Base-by-base conservation (phyloP, 2,329 filamentous ascomycete species). In the Nigrospora sphaerica region DNA sequence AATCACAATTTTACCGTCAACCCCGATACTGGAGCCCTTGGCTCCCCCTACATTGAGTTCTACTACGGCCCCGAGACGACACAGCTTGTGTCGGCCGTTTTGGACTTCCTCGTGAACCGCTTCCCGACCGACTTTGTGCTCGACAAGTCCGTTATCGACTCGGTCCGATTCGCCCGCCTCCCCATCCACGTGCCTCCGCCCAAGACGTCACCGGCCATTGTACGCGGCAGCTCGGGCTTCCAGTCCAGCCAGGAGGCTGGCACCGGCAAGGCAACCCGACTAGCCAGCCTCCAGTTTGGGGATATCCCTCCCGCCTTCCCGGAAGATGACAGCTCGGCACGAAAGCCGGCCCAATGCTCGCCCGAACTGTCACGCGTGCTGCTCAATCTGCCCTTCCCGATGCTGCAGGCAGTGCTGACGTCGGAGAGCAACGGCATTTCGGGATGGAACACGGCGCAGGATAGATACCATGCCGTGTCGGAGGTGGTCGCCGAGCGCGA, bases 231-330 rank as follows among this genome's bases (percentile, higher is more conserved):
- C 9, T 61, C 61, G 3, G 60, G 65, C 17, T 63, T 65, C 9
- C 37, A 42, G 19, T 5, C 36, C n/a, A 19, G 19, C 36, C 42
- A 48, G 39, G 6, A 57, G 37, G 32, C 44, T 44, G 35, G 54
- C 39, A 62, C 57, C 43, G 59, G 58, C 9, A 71, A 66, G 44
- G 63, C 79, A 43, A 72, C 74, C 35, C 76, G 81, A 23, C 67
- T 86, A 12, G 77, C 75, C 50, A 75, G 73, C 50, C 87, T 89
- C 44, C 79, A 81, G 49, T 89, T 89, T 56, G 85, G 85, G n/a
- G 83, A 88, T 52, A 67, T 84, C 17, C 78, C 55, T 42, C 67
- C 51, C 48, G 53, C 59, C 4, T 57, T 54, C 40, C 61, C 66
- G 3, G 67, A 67, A 35, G 62, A 61, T 37, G 51, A 52, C 2